Base-by-base conservation (phyloP, 2,329 filamentous ascomycete species). In the Hypoxylon sp. region DNA sequence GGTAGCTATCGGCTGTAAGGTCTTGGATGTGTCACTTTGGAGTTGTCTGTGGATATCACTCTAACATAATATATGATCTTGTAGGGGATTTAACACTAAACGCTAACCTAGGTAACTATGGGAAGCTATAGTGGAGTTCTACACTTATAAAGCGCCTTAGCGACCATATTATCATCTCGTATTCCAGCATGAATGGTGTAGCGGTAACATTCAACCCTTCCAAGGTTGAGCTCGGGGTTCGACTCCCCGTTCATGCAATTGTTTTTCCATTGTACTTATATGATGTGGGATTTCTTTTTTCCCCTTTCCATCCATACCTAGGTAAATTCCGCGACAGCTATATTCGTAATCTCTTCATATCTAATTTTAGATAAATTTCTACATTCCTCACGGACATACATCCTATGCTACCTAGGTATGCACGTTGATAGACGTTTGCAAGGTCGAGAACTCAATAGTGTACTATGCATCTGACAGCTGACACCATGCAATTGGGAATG, bases 211-310 rank as follows among this genome's bases (percentile, higher is more conserved):
- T 67, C 56, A 67, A 67, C 52, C 52, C 60, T 70, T 67, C 67
- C 64, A 70, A 65, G 68, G 68, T 70, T 68, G 65, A 70, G 57
- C 61, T 68, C 68, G 64, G 68, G 64, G 68, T 70, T 61, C 57
- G 65, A 70, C 64, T 67, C 64, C 60, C 67, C 64, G 60, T 65
- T 61, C 58, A 63, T 54, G 52, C 52, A 67, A 42, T 48, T 14
- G n/a, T 56, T 47, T 58, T 60, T 53, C 39, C n/a, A 14, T 17
- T 17, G 5, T 59, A 42, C 31, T 31, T 13, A 5, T 51, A 13
- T 17, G 3, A 31, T 55, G 9, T 31, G 22, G 5, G 19, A 22
- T 22, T 22, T 22, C 11, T 22, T 37, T 56, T 24, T 13, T 19
- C 33, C 31, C 46, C n/a, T 47, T 47, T 35, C 31, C 33, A 47